Conservation (phyloP, 805 yeast genomes). For the Candida silvatica region DNA sequence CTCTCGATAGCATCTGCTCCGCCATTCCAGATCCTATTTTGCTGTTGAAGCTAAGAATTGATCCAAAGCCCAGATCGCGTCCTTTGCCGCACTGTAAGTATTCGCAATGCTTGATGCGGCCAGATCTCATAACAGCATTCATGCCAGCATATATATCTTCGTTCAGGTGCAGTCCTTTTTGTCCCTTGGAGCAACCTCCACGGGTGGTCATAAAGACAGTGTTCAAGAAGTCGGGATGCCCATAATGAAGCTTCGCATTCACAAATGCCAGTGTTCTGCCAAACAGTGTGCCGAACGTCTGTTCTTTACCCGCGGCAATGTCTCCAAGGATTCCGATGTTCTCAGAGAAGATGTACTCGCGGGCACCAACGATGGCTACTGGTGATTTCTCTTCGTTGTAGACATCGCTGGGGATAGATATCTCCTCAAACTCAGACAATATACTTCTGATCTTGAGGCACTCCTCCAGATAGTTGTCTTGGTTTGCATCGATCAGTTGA, state of each 20-base stretch:
- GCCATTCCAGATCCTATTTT: constrained; percentile 92
- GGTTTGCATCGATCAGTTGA: constrained; percentile 78
- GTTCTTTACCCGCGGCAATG: constrained; percentile 84
- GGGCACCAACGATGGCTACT: constrained; percentile 76
- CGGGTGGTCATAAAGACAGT: constrained; percentile 72
- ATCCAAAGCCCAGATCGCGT: constrained; percentile 76
- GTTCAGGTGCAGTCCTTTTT: constrained; percentile 72
- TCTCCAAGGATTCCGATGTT: constrained; percentile 78
- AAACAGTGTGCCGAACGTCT: constrained; percentile 78
- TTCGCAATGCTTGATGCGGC: constrained; percentile 78
- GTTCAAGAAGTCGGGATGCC: constrained; percentile 79
- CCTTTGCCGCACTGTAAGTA: constrained; percentile 85
- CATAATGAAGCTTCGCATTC: constrained; percentile 80
- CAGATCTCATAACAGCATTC: constrained; percentile 71
- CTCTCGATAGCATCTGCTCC: constrained; percentile 77
- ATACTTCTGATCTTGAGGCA: constrained; percentile 71
- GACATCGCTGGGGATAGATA: constrained; percentile 17
- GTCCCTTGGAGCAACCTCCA: constrained; percentile 84
- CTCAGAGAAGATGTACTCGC: constrained; percentile 79
- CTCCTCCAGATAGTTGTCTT: constrained; percentile 75
- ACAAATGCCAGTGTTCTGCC: constrained; percentile 76
- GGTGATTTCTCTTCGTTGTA: constrained; percentile 31
- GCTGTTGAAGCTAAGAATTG: constrained; percentile 73
- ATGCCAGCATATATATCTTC: constrained; percentile 87
- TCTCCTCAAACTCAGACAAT: constrained; percentile 69